Percentiles rank a stretch among this genome's conserved stretches.
These are phyloP conservation scores for Peronospora tabacina DNA, from an alignment of 352 stramenopile species.

Conservation along the genomic window DNA sequence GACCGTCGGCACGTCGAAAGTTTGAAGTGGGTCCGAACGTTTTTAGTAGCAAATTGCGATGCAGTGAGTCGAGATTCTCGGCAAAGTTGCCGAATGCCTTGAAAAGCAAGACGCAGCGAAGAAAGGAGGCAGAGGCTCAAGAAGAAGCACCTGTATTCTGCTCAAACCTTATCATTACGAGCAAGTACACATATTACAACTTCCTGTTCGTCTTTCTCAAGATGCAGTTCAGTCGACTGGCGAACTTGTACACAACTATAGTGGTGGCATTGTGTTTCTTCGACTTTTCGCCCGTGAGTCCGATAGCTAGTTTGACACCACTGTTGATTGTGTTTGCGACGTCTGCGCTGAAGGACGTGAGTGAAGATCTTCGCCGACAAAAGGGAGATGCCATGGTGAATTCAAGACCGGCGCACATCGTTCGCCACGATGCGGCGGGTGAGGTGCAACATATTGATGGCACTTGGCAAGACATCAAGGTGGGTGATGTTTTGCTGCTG, in stretches of 20 bases:
- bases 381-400: conserved; percentile 78
- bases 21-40: conserved; percentile 36
- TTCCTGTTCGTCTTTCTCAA: conserved; percentile 86
- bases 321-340: conserved; percentile 85
- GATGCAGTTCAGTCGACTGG: conserved; percentile 86
- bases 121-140: conserved; percentile 19
- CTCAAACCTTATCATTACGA: conserved; percentile 77
- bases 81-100: conserved; percentile 14
- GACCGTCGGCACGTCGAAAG: conserved; percentile 31
- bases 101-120: conserved; percentile 27
- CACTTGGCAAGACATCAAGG: conserved; percentile 78
- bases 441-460: conserved; percentile 61
- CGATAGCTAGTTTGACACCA: conserved; percentile 74
- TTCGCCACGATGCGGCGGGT: conserved; percentile 48
- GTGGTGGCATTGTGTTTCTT: conserved; percentile 87
- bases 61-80: conserved; percentile 21
- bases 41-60: conserved; percentile 16
- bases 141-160: conserved; percentile 39
- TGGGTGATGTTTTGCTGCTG: conserved; percentile 76
- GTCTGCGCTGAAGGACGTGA: conserved; percentile 83
- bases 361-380: conserved; percentile 68
- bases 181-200: conserved; percentile 89
- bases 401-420: conserved; percentile 63
- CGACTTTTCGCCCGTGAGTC: conserved; percentile 77
- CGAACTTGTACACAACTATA: conserved; percentile 86